Evolutionary conservation across 495 filamentous ascomycete genomes (phyloP).

Genomic region (Bacidia rubella): DNA sequence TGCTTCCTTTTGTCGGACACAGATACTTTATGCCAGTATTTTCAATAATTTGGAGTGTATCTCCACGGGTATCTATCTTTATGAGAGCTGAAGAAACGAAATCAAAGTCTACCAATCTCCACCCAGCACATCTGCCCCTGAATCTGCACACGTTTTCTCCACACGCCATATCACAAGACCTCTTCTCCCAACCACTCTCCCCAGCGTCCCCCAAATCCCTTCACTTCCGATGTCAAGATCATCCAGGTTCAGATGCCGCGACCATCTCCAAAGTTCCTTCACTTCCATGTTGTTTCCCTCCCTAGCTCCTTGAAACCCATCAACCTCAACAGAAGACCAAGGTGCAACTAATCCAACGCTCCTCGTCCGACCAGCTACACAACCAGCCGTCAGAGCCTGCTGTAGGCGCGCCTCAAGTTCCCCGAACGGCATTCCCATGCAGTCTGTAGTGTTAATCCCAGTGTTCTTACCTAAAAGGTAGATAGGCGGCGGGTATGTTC

Average conservation of each 20-base stretch:
- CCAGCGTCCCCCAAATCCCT: constrained; percentile 61
- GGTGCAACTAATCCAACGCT: constrained; percentile 16
- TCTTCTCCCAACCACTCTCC: constrained; percentile 62
- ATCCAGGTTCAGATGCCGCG: constrained; percentile 73
- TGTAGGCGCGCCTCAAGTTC: constrained; percentile 46
- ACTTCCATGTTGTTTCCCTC: constrained; percentile 2
- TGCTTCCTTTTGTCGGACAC: too few relatives aligned
- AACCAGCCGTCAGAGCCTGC: constrained; percentile 42
- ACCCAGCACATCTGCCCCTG: not conserved
- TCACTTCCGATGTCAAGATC: constrained; percentile 84
- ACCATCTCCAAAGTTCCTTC: constrained; percentile 49
- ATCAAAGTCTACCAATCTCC: not conserved
- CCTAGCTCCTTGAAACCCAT: constrained; percentile 5
- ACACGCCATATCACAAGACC: constrained; percentile 74
- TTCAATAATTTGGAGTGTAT: too few relatives aligned
- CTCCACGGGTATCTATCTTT: too few relatives aligned
- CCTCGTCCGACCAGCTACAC: constrained; percentile 13
- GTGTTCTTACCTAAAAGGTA: constrained; percentile 76
- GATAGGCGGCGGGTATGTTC: constrained; percentile 85
- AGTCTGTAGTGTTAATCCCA: constrained; percentile 50
- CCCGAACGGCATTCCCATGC: constrained; percentile 64
- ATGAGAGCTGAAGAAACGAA: too few relatives aligned
- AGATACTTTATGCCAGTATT: too few relatives aligned
- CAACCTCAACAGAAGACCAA: constrained; percentile 14
- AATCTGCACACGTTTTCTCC: constrained; percentile 17